Evolutionary conservation across 108 stramenopile species (phyloP).

Genomic region (Epipyxis sp.): DNA sequence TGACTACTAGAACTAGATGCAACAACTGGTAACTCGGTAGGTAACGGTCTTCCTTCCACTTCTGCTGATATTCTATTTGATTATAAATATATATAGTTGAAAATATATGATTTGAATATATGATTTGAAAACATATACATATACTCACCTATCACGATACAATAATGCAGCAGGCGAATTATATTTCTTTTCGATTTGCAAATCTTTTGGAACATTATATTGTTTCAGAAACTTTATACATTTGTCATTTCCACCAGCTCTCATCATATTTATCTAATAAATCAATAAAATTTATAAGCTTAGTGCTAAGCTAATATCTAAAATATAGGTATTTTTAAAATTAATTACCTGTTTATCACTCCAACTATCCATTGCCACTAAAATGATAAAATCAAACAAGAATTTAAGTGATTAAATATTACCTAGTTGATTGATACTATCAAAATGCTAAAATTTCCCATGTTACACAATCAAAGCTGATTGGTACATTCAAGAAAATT

Average conservation of each 20-base stretch:
- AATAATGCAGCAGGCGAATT: neutral
- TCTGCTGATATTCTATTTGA: neutral
- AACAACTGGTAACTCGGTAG: neutral
- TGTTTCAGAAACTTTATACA: neutral
- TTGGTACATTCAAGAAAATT: no score
- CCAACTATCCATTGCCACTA: constrained; percentile 24
- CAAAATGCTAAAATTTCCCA: no score
- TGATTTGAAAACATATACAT: no score
- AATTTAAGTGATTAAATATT: no score
- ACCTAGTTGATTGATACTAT: no score
- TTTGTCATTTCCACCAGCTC: neutral
- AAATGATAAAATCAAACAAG: neutral
- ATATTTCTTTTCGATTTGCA: neutral
- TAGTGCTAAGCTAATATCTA: no score
- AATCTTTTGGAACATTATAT: neutral
- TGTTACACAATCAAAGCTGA: no score
- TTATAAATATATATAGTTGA: no score
- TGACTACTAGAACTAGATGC: neutral
- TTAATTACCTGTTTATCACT: neutral
- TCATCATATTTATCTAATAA: neutral
- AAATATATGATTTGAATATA: no score
- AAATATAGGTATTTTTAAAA: no score
- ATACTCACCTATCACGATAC: constrained; percentile 5
- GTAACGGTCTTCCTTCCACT: constrained; percentile 16
- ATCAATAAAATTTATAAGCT: no score